phyloP scores from a whole-genome alignment of 257 asterid species.

The Haberlea rhodopensis region DNA sequence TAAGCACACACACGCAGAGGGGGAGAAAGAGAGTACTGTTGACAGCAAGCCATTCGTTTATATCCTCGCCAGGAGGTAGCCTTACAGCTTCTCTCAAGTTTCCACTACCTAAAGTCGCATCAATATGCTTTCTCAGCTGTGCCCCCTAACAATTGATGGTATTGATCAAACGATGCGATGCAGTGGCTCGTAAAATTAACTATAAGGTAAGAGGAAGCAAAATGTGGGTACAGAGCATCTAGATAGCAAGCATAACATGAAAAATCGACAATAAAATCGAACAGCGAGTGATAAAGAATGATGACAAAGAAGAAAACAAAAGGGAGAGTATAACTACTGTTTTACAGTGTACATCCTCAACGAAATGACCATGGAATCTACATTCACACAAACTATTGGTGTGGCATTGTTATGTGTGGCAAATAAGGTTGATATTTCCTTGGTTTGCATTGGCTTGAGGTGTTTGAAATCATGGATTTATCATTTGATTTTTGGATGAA shows the following conservation, averaged over 20 bases:
- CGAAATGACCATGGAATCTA: not conserved
- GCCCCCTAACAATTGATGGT: slow-evolving; percentile 58
- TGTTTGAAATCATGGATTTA: no score
- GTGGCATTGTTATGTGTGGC: not conserved
- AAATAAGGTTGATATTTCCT: not conserved
- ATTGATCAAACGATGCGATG: slow-evolving; percentile 6
- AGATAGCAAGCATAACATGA: slow-evolving; percentile 12
- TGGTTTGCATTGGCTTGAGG: no score
- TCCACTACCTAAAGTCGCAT: slow-evolving; percentile 92
- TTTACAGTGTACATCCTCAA: not conserved
- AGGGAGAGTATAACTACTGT: not conserved
- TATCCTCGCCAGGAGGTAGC: slow-evolving; percentile 93
- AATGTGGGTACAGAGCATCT: slow-evolving; percentile 8
- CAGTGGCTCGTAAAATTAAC: not conserved
- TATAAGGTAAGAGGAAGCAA: slow-evolving; percentile 2
- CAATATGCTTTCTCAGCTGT: slow-evolving; percentile 82
- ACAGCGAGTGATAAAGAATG: not conserved
- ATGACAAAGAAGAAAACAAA: not conserved
- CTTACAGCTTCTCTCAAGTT: slow-evolving; percentile 93
- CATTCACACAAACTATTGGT: not conserved
- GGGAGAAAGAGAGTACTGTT: slow-evolving; percentile 56
- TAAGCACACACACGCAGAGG: slow-evolving; percentile 11
- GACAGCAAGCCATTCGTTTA: slow-evolving; percentile 93
- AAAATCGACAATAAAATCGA: slow-evolving; percentile 1
- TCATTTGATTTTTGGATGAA: no score